Evolutionary conservation across 352 stramenopile genomes (phyloP).

Genomic region (Pythium phragmitis): DNA sequence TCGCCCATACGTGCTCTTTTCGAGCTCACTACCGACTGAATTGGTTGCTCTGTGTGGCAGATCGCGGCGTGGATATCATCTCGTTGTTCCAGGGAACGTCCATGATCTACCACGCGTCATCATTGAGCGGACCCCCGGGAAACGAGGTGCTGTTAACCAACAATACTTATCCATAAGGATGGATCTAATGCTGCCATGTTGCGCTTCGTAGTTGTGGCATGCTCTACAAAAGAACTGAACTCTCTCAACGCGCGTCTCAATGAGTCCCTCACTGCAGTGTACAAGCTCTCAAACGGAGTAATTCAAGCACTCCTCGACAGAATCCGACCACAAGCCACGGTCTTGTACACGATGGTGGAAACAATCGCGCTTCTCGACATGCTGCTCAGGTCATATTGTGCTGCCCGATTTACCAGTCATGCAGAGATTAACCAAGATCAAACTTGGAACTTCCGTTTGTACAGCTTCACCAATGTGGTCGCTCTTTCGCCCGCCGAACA

Average conservation of each 20-base stretch:
- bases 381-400: constrained; percentile 70
- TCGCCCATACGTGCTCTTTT: background rate
- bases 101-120: constrained; percentile 56
- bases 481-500: constrained; percentile 69
- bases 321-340: constrained; percentile 66
- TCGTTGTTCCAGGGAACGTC: constrained; percentile 53
- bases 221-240: constrained; percentile 85
- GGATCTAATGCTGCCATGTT: background rate
- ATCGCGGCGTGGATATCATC: constrained; percentile 69
- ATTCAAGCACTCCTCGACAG: constrained; percentile 83
- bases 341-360: constrained; percentile 87
- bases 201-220: constrained; percentile 56
- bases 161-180: background rate
- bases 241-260: constrained; percentile 82
- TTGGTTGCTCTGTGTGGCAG: constrained; percentile 23
- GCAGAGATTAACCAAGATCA: background rate
- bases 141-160: constrained; percentile 44
- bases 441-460: background rate
- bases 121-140: constrained; percentile 64
- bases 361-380: constrained; percentile 91
- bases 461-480: constrained; percentile 88
- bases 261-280: constrained; percentile 82
- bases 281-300: constrained; percentile 87
- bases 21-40: background rate
- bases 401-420: background rate